Conservation (phyloP, 2,329 filamentous ascomycete genomes). For the Exophiala spinifera region DNA sequence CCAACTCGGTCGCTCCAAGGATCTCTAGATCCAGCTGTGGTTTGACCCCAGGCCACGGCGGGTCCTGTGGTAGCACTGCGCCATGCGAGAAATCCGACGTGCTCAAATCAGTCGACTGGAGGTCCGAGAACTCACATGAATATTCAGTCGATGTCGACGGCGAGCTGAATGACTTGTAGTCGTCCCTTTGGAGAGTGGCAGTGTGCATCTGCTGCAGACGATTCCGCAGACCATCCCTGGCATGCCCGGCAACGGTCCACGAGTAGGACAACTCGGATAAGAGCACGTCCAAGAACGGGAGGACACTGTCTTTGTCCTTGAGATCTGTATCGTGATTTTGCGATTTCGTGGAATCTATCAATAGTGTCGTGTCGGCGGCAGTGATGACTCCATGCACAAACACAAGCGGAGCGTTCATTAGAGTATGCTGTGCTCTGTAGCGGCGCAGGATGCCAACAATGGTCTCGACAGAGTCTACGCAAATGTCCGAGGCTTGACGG, state of each 20-base stretch:
- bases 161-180: background rate
- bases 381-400: constrained; percentile 7
- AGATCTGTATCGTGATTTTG: background rate
- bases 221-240: background rate
- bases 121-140: background rate
- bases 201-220: background rate
- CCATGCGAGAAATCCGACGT: background rate
- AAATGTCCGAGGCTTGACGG: constrained; percentile 1
- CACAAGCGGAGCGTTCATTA: constrained; percentile 5
- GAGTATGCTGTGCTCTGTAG: constrained; percentile 2
- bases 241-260: background rate
- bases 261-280: background rate
- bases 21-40: background rate
- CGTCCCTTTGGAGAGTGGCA: background rate
- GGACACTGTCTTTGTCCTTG: background rate
- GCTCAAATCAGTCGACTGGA: background rate
- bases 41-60: background rate
- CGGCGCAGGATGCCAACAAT: constrained; percentile 9
- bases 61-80: background rate
- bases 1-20: background rate
- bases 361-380: constrained; percentile 1
- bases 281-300: background rate
- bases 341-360: background rate
- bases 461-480: constrained; percentile 5
- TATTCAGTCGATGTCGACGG: background rate